Percentiles rank a stretch among this genome's conserved stretches.
phyloP scores from a whole-genome alignment of 2,329 filamentous ascomycete species.

The Arthrobotrys entomopaga region DNA sequence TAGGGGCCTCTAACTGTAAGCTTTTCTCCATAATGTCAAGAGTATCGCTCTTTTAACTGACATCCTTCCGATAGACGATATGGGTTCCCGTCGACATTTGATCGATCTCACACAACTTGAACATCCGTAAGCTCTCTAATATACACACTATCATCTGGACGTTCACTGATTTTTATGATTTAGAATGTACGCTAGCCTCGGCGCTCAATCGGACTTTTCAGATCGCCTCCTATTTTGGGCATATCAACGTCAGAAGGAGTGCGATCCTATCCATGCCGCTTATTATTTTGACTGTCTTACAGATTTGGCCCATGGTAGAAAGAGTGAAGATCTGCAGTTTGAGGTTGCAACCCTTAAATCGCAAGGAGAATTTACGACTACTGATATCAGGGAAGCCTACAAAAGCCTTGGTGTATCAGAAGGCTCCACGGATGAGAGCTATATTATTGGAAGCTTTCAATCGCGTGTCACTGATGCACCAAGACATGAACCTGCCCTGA shows the following conservation, averaged over 20 bases:
- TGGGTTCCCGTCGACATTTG: conserved; percentile 35
- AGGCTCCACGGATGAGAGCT: conserved; percentile 67
- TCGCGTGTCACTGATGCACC: conserved; percentile 69
- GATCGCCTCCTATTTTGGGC: conserved; percentile 72
- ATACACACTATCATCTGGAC: conserved; percentile 29
- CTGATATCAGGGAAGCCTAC: conserved; percentile 70
- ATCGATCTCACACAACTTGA: conserved; percentile 59
- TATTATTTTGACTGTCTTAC: conserved; percentile 75
- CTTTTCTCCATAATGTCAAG: conserved; percentile 59
- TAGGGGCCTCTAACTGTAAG: conserved; percentile 59
- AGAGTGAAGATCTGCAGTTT: conserved; percentile 69
- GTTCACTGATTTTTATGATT: conserved; percentile 57
- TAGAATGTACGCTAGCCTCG: conserved; percentile 72
- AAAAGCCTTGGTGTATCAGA: conserved; percentile 69
- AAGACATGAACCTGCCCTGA: conserved; percentile 68
- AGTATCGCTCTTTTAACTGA: conserved; percentile 67
- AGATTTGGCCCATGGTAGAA: conserved; percentile 68
- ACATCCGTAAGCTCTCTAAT: conserved; percentile 60
- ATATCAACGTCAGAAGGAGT: conserved; percentile 70
- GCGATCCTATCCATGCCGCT: conserved; percentile 68
- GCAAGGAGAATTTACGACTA: conserved; percentile 68
- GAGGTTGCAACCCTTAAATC: conserved; percentile 70
- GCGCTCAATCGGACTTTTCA: conserved; percentile 71
- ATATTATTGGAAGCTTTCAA: conserved; percentile 72
- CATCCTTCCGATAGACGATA: conserved; percentile 53